phyloP scores from a whole-genome alignment of 345 rosid genomes.

The Moricandia moricandioides region DNA sequence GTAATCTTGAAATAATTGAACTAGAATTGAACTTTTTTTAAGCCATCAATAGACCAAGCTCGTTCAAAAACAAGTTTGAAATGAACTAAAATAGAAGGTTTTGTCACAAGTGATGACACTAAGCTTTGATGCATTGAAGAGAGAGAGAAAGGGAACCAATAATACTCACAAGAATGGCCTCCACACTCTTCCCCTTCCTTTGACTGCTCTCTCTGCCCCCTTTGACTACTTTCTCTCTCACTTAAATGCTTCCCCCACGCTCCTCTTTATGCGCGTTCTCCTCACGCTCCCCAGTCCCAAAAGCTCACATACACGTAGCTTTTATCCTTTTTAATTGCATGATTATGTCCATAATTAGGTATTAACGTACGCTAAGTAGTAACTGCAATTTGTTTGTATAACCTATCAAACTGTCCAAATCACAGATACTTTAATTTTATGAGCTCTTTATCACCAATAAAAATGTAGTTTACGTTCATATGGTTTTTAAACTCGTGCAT shows the following conservation, averaged over 20 bases:
- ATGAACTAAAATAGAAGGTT: not conserved
- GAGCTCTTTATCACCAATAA: not conserved
- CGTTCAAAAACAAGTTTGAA: not conserved
- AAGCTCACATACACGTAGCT: not conserved
- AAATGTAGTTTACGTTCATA: not conserved
- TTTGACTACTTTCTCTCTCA: conserved; percentile 39
- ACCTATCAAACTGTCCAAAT: not conserved
- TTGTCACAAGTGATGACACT: conserved; percentile 7
- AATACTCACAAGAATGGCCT: conserved; percentile 35
- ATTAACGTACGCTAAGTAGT: not conserved
- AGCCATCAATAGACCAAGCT: too few species aligned
- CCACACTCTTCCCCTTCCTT: conserved; percentile 36
- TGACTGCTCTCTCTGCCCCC: conserved; percentile 40
- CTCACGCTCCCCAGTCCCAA: not conserved
- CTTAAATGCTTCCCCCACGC: conserved; percentile 28
- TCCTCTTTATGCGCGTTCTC: not conserved
- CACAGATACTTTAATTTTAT: not conserved
- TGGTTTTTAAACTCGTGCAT: not conserved
- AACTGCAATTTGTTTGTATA: too few species aligned
- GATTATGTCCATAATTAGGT: conserved; percentile 29
- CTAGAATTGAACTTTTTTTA: too few species aligned
- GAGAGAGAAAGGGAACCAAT: conserved; percentile 32
- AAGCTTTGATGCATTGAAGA: conserved; percentile 19
- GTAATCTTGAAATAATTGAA: too few species aligned
- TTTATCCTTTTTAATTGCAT: not conserved